Evolutionary conservation across 768 basidiomycete species (phyloP), one percentile per base, ranked within the genome.

Genomic region (Lepiota subincarnata): DNA sequence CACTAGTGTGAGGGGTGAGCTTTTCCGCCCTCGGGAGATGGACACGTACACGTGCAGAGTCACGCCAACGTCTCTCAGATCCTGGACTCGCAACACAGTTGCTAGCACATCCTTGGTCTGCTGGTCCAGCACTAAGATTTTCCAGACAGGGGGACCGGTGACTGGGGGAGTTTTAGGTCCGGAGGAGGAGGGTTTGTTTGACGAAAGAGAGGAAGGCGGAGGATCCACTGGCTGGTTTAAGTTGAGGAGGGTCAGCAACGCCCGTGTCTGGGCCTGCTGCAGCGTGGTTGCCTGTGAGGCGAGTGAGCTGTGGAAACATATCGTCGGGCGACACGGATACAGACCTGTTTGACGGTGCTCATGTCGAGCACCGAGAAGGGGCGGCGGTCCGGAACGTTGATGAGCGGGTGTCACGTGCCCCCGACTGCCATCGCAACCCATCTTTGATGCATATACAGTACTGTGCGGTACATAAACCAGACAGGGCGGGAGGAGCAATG

Each of bases 91-190:
- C 59, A 99, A 72, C 16, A 93, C 89, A 1, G 96, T 98, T 13
- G 97, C 97, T 35, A 99, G 78, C 18, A 98, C 86, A 67, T 98
- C 97, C 68, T 98, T 97, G 19, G 93, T 96, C 61, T 88, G 81
- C 64, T 97, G 92, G 68, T 99, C 97, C 50, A 99, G 75, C 1
- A 99, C 87, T 8, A 99, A 74, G 12, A 98, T 86, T 70, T 99
- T 99, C 96, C 97, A 99, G 4, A 97, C 85, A 4, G 92, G 84
- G 26, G 92, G 90, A 0, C 80, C 83, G 11, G 78, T 76, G 22
- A 78, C 68, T 6, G 78, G 68, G 1, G 82, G 72, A 2, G 74
- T 67, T 59, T 83, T 86, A 55, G 74, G 65, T n/a, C 74, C 66
- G 8, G 78, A 66, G 12, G 66, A 59, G 14, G 73, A 59, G 14